Base-by-base conservation (phyloP, 139 green algal genomes). In the Coelastrella sp. region DNA sequence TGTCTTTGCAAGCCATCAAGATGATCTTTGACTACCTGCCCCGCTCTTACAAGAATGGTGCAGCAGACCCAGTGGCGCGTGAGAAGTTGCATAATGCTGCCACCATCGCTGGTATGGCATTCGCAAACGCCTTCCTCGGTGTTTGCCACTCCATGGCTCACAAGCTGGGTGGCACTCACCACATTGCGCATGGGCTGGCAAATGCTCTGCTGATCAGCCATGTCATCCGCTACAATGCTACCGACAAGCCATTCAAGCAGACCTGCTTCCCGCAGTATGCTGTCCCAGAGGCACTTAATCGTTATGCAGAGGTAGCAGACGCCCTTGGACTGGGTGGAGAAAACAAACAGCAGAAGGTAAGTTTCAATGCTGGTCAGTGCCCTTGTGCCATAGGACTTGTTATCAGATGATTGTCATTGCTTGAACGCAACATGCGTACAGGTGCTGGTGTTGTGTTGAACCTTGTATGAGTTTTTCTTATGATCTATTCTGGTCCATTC, bases 101-200 rank as follows among this genome's bases (percentile, higher is more conserved):
- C 72, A 93, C 92, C 50, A 95, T 96, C 48, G 92, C 92, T 17
- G 92, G 92, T 76, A 96, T 96, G 92, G 91, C 92, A 34, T 96
- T 96, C 76, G 92, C 88, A 75, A 96, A 96, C 83, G 92, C 92
- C 5, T 96, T 96, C 88, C 88, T 96, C 60, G 92, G 92, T 60
- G 88, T 96, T 43, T 95, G 91, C 89, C 92, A 96, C 91, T 94
- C 89, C 40, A 84, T 95, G 85, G 91, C 90, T 9, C 88, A 92
- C 86, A 90, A 93, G 87, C 88, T 94, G 5, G 91, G 90, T 11
- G 91, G 85, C 27, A 78, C 81, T 23, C 92, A 90, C 87, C 92
- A 96, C 80, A 64, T 96, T 11, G 73, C 92, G 1, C 92, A 96
- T 81, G 88, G 92, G 81, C 84, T 94, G 78, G 92, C 92, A 79